A percentile compares a stretch with the other conserved stretches of the same genome.
Conservation (phyloP, 768 basidiomycete genomes). For the Tremella fuciformis region DNA sequence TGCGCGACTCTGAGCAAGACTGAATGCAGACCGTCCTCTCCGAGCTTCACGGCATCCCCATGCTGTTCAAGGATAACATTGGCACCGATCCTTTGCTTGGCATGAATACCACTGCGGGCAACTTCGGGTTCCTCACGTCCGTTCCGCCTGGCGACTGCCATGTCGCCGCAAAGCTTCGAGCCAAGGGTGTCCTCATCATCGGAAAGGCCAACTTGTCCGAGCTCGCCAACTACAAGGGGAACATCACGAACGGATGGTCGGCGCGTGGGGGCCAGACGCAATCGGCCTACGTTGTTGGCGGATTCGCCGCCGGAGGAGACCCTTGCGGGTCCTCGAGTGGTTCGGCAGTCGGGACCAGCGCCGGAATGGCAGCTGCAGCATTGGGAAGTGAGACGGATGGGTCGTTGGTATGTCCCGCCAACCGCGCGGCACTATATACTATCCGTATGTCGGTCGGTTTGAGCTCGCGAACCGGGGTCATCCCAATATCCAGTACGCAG, state of each 20-base stretch:
- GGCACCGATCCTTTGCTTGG: constrained; percentile 37
- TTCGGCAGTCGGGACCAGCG: constrained; percentile 33
- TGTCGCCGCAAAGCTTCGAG: constrained; percentile 24
- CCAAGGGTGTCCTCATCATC: constrained; percentile 25
- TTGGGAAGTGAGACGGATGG: constrained; percentile 38
- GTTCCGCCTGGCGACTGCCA: constrained; percentile 22
- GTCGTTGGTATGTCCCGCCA: constrained; percentile 32
- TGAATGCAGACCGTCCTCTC: constrained; percentile 12
- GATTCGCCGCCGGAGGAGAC: constrained; percentile 32
- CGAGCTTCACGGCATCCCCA: constrained; percentile 43
- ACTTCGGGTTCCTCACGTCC: constrained; percentile 27
- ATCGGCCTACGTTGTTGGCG: constrained; percentile 41
- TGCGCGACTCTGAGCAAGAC: too few species aligned
- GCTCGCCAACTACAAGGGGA: constrained; percentile 29
- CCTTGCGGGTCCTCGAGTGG: constrained; percentile 40
- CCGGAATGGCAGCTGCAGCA: constrained; percentile 35
- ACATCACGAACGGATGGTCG: constrained; percentile 38
- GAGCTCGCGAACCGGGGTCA: constrained; percentile 23
- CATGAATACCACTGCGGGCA: constrained; percentile 45
- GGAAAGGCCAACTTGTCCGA: constrained; percentile 44
- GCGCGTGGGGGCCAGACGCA: constrained; percentile 35
- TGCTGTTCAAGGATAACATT: constrained; percentile 46
- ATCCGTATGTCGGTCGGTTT: constrained; percentile 31
- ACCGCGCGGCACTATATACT: constrained; percentile 36
- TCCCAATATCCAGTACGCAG: constrained; percentile 24